Evolutionary conservation across 768 basidiomycete genomes (phyloP).

Genomic region (Coprinopsis marcescibilis): DNA sequence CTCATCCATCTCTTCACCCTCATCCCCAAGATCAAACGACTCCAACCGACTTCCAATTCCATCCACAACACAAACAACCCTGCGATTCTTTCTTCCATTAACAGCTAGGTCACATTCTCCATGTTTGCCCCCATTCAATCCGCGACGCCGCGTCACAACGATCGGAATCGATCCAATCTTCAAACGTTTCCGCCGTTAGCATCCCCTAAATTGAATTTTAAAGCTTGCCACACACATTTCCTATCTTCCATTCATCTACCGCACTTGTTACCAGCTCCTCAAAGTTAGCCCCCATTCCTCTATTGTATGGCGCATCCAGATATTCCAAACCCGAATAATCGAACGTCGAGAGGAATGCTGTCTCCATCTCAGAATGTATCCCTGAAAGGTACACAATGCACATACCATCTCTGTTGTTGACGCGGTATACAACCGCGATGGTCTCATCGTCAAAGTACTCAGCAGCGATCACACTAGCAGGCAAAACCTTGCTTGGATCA

Average conservation of each 20-base stretch:
- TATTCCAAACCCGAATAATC: not conserved
- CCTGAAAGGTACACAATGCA: no score
- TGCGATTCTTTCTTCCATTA: constrained; percentile 69
- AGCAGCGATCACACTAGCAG: constrained; percentile 48
- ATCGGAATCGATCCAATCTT: constrained; percentile 2
- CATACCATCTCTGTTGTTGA: constrained; percentile 44
- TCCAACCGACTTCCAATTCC: constrained; percentile 58
- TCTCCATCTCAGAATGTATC: not conserved
- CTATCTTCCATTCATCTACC: constrained; percentile 7
- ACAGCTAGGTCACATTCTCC: constrained; percentile 42
- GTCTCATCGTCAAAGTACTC: constrained; percentile 78
- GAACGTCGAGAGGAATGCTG: constrained; percentile 4
- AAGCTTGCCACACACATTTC: constrained; percentile 6
- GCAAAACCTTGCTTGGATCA: constrained; percentile 35
- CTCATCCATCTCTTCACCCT: constrained; percentile 46
- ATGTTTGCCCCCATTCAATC: constrained; percentile 7
- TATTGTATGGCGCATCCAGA: constrained; percentile 3
- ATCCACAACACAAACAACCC: constrained; percentile 73
- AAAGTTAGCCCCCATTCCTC: not conserved
- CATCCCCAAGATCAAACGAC: constrained; percentile 73
- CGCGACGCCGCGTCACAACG: constrained; percentile 4
- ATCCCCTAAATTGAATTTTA: not conserved
- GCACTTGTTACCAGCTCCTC: constrained; percentile 6
- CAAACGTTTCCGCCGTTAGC: constrained; percentile 4
- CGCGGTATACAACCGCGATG: constrained; percentile 59